Base-by-base conservation (phyloP, 805 yeast genomes). In the Lipomyces kockii region DNA sequence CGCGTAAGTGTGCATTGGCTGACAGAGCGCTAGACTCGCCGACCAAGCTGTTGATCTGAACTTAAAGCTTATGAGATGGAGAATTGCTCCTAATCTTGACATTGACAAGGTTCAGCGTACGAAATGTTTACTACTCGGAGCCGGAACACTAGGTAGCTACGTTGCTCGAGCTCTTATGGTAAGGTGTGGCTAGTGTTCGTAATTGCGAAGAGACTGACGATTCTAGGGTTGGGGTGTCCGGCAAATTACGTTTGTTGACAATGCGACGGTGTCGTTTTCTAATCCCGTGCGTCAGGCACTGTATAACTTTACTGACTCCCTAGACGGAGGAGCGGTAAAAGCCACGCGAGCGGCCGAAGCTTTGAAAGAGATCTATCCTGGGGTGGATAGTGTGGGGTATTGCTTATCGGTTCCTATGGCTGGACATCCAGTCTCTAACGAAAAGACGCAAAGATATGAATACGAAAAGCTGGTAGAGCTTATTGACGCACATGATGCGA, bases 281-380 rank as follows among this genome's bases (percentile, higher is more conserved):
- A 95, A 95, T 74, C 99, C 99, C 0, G 99, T 95, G 0, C 82
- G 99, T 61, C 99, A 95, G 74, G 94, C 98, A 0, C 78, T 95
- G 27, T 95, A 87, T 78, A 84, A 82, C 25, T 94, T 91, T 78
- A 84, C 84, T n/a, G 98, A 95, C 78, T 89, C 95, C 74, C 82
- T 87, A 32, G 81, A 85, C 65, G 92, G 90, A 17, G 97, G 97
- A 0, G 82, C 82, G 52, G 80, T 81, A n/a, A 95, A 95, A 76
- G 97, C 98, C 0, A 77, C 76, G 39, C 80, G 87, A 6, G 98
- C 98, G 0, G 95, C 97, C 0, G 82, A 80, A 20, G 85, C 92
- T 0, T 77, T 95, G 71, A 85, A 83, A 71, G 85, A 83, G 72
- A 87, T 95, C 0, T 93, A 89, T 70, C 99, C 99, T 0, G 84